Evolutionary conservation across 257 asterid genomes (phyloP).

Genomic region (Asclepias syriaca): DNA sequence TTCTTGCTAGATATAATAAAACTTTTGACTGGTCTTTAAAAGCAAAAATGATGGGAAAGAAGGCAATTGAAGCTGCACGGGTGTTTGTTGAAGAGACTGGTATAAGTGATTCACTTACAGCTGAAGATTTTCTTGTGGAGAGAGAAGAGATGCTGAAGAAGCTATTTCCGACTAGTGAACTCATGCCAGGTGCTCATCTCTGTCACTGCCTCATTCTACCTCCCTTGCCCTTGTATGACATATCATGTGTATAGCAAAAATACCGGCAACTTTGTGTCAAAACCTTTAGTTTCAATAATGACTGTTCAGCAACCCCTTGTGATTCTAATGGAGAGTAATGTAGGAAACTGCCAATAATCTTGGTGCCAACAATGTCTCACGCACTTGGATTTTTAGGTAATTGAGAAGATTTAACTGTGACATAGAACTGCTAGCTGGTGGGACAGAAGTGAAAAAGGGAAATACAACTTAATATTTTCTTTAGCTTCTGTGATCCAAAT

Average conservation of each 20-base stretch:
- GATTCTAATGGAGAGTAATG: not conserved
- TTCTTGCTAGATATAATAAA: conserved; percentile 77
- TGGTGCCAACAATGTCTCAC: not conserved
- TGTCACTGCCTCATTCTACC: not conserved
- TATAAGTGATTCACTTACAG: conserved; percentile 59
- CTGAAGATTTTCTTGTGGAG: conserved; percentile 88
- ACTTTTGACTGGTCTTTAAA: conserved; percentile 95
- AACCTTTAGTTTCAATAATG: not conserved
- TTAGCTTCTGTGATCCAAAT: not conserved
- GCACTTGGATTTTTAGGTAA: not conserved
- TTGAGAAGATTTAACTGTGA: not conserved
- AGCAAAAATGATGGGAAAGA: conserved; percentile 98
- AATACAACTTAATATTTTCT: not conserved
- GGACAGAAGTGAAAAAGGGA: not conserved
- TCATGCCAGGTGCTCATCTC: conserved; percentile 77
- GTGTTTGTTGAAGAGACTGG: conserved; percentile 89
- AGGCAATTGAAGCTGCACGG: conserved; percentile 94
- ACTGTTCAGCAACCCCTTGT: not conserved
- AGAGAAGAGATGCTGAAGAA: conserved; percentile 75
- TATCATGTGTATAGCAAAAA: not conserved
- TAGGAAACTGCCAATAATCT: not conserved
- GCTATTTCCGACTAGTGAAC: conserved; percentile 77
- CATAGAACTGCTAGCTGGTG: not conserved
- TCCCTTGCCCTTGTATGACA: not conserved
- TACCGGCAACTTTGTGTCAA: not conserved